A percentile compares a stretch with the other conserved stretches of the same genome.
phyloP scores from a whole-genome alignment of 495 filamentous ascomycete genomes.

The Annulohypoxylon moriforme region DNA sequence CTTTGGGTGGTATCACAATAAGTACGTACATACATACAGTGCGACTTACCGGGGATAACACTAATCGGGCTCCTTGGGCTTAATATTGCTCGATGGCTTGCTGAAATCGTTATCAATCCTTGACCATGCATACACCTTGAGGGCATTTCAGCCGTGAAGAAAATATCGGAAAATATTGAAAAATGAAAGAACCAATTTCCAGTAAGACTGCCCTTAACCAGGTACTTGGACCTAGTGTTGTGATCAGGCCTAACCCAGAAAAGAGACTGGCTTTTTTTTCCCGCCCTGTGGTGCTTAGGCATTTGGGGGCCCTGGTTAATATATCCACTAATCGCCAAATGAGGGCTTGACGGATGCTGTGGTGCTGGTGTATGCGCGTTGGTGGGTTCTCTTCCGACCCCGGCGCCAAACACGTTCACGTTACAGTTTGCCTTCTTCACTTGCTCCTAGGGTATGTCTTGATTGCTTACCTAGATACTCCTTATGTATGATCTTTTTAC shows the following conservation, averaged over 20 bases:
- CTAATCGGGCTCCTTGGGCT: background rate
- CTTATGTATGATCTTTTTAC: background rate
- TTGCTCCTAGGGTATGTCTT: background rate
- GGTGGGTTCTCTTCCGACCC: conserved; percentile 17
- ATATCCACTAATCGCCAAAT: background rate
- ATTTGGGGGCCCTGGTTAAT: conserved; percentile 4
- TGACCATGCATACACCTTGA: too few relatives aligned
- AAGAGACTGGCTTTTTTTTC: background rate
- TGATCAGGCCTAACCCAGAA: conserved; percentile 2
- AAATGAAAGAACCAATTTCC: background rate
- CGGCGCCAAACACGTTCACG: background rate
- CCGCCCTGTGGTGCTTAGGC: conserved; percentile 1
- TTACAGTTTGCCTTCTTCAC: background rate
- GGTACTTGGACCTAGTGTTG: conserved; percentile 4
- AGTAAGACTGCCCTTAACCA: background rate
- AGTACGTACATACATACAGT: background rate
- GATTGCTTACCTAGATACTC: background rate
- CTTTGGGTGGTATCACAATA: background rate
- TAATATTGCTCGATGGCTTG: background rate
- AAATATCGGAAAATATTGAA: background rate
- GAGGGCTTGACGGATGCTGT: conserved; percentile 1
- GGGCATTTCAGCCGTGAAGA: background rate
- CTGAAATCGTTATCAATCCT: too few relatives aligned
- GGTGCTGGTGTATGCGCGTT: conserved; percentile 7
- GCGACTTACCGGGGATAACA: conserved; percentile 4